Conservation (phyloP, 148 eudicot genomes). For the Arctostaphylos glauca region DNA sequence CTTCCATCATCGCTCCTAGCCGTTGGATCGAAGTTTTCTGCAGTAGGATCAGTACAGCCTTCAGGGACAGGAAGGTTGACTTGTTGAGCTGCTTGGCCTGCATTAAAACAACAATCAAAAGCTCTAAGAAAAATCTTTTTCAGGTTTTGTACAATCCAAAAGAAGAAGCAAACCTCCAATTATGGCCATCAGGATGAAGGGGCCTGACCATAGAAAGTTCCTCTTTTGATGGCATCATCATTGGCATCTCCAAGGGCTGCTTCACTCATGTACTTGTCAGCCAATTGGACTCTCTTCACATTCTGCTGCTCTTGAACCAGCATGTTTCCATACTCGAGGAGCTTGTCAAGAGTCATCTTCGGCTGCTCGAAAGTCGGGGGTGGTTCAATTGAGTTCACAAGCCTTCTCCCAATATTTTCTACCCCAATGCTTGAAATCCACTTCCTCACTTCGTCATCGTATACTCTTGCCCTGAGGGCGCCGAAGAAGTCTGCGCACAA, state of each 20-base stretch:
- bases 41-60: slow-evolving; percentile 22
- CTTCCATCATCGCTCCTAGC: slow-evolving; percentile 17
- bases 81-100: slow-evolving; percentile 21
- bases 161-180: slow-evolving; percentile 19
- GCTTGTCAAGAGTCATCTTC: slow-evolving; percentile 36
- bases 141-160: not conserved
- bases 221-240: slow-evolving; percentile 35
- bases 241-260: slow-evolving; percentile 48
- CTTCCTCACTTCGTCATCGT: slow-evolving; percentile 43
- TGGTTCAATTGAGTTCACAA: slow-evolving; percentile 38
- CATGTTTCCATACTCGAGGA: slow-evolving; percentile 38
- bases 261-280: slow-evolving; percentile 40
- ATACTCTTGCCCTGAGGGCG: slow-evolving; percentile 43
- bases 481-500: slow-evolving; percentile 40
- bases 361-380: slow-evolving; percentile 38
- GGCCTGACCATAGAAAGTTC: slow-evolving; percentile 33
- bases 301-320: slow-evolving; percentile 45
- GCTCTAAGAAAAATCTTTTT: not conserved
- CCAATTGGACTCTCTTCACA: slow-evolving; percentile 40
- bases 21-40: slow-evolving; percentile 14
- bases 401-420: slow-evolving; percentile 33
- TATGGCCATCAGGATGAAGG: slow-evolving; percentile 5
- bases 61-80: slow-evolving; percentile 11
- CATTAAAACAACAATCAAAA: slow-evolving; percentile 11
- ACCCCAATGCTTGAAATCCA: slow-evolving; percentile 32